phyloP scores from a whole-genome alignment of 177 flowering plant species.

The Tripterygium wilfordii region DNA sequence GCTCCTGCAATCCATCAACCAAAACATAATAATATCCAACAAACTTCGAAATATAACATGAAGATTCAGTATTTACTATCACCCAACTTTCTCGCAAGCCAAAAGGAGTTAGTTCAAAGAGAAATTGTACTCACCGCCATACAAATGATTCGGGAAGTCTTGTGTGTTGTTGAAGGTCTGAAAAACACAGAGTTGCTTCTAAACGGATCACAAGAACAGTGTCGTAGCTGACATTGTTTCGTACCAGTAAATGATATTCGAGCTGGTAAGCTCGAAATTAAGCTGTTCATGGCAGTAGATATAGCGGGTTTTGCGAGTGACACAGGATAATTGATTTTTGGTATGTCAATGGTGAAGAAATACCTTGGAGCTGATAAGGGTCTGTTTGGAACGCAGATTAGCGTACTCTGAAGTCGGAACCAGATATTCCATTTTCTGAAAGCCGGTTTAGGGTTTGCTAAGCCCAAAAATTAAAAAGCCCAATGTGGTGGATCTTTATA shows the following conservation, averaged over 20 bases:
- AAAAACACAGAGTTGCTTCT: constrained; percentile 4
- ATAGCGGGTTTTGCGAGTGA: neutral
- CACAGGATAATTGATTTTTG: no score
- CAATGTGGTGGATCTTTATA: no score
- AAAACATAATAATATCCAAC: neutral
- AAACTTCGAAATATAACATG: neutral
- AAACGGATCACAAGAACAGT: neutral
- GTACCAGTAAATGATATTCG: constrained; percentile 16
- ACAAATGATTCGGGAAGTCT: constrained; percentile 47
- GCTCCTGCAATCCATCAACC: constrained; percentile 60
- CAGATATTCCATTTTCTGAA: no score
- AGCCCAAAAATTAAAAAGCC: no score
- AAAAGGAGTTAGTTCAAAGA: neutral
- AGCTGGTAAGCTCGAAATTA: constrained; percentile 25
- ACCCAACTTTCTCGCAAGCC: neutral
- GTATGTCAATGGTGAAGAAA: no score
- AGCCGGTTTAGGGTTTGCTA: no score
- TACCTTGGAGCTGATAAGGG: no score
- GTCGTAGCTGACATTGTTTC: neutral
- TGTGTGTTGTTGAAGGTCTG: constrained; percentile 17
- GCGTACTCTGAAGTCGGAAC: no score
- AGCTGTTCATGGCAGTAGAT: constrained; percentile 25
- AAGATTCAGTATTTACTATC: neutral
- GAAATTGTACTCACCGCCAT: constrained; percentile 57
- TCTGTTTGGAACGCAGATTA: no score